Base-by-base conservation (phyloP, 2,329 filamentous ascomycete genomes). In the Epichloe elymi region DNA sequence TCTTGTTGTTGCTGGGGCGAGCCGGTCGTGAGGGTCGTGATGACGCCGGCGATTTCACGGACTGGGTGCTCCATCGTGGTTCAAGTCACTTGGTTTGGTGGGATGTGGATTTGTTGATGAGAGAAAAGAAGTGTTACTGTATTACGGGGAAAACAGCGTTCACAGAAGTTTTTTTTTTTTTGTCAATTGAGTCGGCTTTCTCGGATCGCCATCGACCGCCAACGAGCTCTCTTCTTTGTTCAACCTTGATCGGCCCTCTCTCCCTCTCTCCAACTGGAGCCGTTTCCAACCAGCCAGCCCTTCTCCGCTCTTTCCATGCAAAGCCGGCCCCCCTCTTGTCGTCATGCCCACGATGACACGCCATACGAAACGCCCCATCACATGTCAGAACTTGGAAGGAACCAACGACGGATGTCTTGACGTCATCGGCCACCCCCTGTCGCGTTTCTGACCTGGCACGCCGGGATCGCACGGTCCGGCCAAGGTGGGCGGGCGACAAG, bases 11-110 rank as follows among this genome's bases (percentile, higher is more conserved):
- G 69, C 1, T 76, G 72, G 0, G 83, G 82, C 0, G 76, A 74
- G 44, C 84, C 82, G 62, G 85, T 79, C 40, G 80, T 83, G 52
- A 95, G 76, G 37, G 76, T 70, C 53, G 75, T 75, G 64, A 95
- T 86, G 49, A 95, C 73, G 11, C 66, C 64, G 20, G 72, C 62
- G 57, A 91, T 84, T 55, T 94, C 52, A 20, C 65, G 67, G 49
- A 71, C 74, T 72, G 59, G n/a, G 5, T 45, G 43, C 10, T 45
- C 43, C 43, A 45, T 45, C 26, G 30, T 35, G 10, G 4, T 2
- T 8, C 2, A 11, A 10, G 4, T 2, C 15, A 5, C 3, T 52
- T 52, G 45, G 3, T 43, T 26, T 26, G 35, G 30, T 36, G n/a
- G n/a, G 26, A 15, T 20, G 23, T 19, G 26, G 17, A 2, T 19